Conservation (phyloP, 2,329 filamentous ascomycete species). For the Dactylellina drechsleri region DNA sequence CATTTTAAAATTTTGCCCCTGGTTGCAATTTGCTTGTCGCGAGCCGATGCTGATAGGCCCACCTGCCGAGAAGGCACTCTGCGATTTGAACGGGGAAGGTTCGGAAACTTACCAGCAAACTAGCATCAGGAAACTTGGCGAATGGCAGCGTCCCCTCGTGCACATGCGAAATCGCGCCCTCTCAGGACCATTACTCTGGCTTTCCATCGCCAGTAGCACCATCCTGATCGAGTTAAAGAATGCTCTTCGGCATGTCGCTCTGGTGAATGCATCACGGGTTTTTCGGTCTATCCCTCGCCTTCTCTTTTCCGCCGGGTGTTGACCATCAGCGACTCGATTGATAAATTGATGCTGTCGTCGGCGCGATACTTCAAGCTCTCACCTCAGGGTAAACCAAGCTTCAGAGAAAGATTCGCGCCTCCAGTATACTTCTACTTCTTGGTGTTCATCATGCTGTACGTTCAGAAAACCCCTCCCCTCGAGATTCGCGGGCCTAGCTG, state of each 20-base stretch:
- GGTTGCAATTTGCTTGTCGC: not conserved
- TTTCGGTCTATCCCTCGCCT: conserved; percentile 16
- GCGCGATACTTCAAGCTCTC: conserved; percentile 18
- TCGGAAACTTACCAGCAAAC: conserved; percentile 28
- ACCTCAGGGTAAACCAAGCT: conserved; percentile 2
- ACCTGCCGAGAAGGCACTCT: conserved; percentile 37
- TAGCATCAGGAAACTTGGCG: conserved; percentile 7
- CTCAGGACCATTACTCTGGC: conserved; percentile 13
- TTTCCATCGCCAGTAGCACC: conserved; percentile 36
- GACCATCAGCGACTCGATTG: not conserved
- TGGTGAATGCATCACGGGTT: conserved; percentile 8
- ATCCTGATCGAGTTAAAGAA: conserved; percentile 39
- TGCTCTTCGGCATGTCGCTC: conserved; percentile 1
- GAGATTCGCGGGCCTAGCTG: not conserved
- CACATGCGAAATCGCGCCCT: not conserved
- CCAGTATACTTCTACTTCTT: conserved; percentile 36
- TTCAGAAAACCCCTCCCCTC: conserved; percentile 8
- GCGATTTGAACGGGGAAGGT: conserved; percentile 23
- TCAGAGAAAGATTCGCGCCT: conserved; percentile 26
- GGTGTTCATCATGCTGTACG: conserved; percentile 54
- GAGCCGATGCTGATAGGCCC: not conserved
- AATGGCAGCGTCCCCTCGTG: conserved; percentile 20
- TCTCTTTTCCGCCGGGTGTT: conserved; percentile 4
- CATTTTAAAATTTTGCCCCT: not conserved
- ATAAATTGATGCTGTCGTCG: conserved; percentile 36